Percentiles rank a stretch among this genome's conserved stretches.
Conservation (phyloP, 176 grass and related monocot genomes). For the Panicum miliaceum region DNA sequence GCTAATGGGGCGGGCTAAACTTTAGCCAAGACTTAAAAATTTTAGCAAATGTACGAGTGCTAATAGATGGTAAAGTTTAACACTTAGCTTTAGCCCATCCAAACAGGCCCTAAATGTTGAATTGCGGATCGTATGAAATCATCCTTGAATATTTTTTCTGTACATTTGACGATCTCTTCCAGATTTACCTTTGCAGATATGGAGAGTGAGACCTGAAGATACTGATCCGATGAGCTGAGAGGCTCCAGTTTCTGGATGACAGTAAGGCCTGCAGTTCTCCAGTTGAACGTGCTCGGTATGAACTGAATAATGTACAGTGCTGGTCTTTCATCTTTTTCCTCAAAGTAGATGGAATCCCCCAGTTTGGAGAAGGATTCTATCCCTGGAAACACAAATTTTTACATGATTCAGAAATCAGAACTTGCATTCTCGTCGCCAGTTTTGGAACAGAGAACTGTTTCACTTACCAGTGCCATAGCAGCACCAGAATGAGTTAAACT, state of each 20-base stretch:
- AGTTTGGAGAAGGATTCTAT: constrained; percentile 96
- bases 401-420: not conserved
- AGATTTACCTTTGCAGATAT: constrained; percentile 60
- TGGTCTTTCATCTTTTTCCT: constrained; percentile 61
- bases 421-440: not conserved
- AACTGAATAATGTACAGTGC: constrained; percentile 77
- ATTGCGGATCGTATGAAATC: not conserved
- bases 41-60: too few species aligned
- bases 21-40: too few species aligned
- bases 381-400: constrained; percentile 33
- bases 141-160: not conserved
- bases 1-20: too few species aligned
- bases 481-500: constrained; percentile 84
- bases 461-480: constrained; percentile 91
- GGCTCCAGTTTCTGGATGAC: constrained; percentile 60
- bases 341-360: constrained; percentile 92
- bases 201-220: constrained; percentile 62
- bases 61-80: too few species aligned
- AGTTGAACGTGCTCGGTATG: constrained; percentile 84
- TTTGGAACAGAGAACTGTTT: not conserved
- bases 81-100: too few species aligned
- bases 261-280: constrained; percentile 61
- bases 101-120: too few species aligned
- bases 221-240: constrained; percentile 61
- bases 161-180: not conserved